A percentile compares a stretch with the other conserved stretches of the same genome.
phyloP scores from a whole-genome alignment of 257 asterid species.

The Nicotiana undulata region DNA sequence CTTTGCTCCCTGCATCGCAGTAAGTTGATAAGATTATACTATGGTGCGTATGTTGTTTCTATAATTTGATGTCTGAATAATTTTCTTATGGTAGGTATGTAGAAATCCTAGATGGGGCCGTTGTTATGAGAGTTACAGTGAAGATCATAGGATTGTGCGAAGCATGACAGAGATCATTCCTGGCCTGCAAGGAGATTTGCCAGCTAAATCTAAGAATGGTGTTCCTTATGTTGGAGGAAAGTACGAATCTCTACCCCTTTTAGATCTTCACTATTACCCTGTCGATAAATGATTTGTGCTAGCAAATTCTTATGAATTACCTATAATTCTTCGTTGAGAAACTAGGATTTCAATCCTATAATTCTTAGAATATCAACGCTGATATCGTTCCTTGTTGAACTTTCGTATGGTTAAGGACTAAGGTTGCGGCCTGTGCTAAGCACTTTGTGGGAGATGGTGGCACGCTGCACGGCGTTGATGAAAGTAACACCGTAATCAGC shows the following conservation, averaged over 20 bases:
- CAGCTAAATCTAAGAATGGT: slow-evolving; percentile 10
- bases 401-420: slow-evolving; percentile 30
- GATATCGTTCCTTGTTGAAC: not conserved
- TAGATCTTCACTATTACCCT: not conserved
- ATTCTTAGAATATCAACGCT: not conserved
- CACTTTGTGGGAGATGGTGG: slow-evolving; percentile 83
- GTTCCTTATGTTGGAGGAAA: slow-evolving; percentile 21
- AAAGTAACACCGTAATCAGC: slow-evolving; percentile 49
- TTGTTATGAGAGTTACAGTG: slow-evolving; percentile 44
- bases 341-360: not conserved
- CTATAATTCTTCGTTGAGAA: not conserved
- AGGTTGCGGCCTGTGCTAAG: slow-evolving; percentile 65
- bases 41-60: not conserved
- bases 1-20: slow-evolving; percentile 78
- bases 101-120: slow-evolving; percentile 30
- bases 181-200: slow-evolving; percentile 25
- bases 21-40: slow-evolving; percentile 10
- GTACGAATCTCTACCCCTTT: slow-evolving; percentile 12
- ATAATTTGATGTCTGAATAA: not conserved
- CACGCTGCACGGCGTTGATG: slow-evolving; percentile 45
- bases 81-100: slow-evolving; percentile 13
- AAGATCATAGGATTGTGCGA: slow-evolving; percentile 42
- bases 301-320: not conserved
- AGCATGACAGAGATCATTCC: slow-evolving; percentile 22
- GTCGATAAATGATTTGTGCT: not conserved